Evolutionary conservation across 2,329 filamentous ascomycete genomes (phyloP), one percentile per base, ranked within the genome.

Genomic region (Neospermospora avenae): DNA sequence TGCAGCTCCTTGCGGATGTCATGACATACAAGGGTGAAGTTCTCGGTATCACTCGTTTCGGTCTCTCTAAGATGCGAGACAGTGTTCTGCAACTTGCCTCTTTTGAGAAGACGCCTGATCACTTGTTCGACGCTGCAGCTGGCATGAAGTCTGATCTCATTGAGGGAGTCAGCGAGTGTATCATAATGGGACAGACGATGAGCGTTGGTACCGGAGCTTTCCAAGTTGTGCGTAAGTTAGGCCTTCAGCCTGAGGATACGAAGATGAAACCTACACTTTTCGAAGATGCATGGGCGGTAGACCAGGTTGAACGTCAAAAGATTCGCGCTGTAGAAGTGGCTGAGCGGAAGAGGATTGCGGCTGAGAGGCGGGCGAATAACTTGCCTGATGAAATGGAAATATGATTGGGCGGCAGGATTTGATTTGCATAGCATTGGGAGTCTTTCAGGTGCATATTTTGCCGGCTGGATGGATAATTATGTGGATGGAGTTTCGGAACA

Each of bases 21-120:
- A 99, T 99, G 95, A 98, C 95, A 0, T 98, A 93, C 82, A 98
- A 97, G 78, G 95, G 95, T 54, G 93, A 98, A 68, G 90, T 99
- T 0, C 83, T 97, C 18, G 95, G 95, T 55, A 99, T 99, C 73
- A 99, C 95, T 2, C 88, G 95, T 34, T 98, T 98, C 74, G 95
- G 95, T 55, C 81, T 99, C 25, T 90, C 92, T 59, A 99, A 98
- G 81, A 98, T 96, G 89, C 84, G 95, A 55, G 95, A 99, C 74
- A 90, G 85, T 16, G 95, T 98, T 11, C 79, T 99, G 58, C 95
- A 99, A 75, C 82, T 99, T 13, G 95, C 95, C 0, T 93, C 89
- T 18, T 99, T 99, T 72, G 95, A 99, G 77, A 98, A 98, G 83
- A 99, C 95, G 49, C 92, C 95, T 0, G 95, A 99, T 73, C 95